Percentiles rank a stretch among this genome's conserved stretches.
Conservation (phyloP, 2,329 filamentous ascomycete genomes). For the Xylaria digitata region DNA sequence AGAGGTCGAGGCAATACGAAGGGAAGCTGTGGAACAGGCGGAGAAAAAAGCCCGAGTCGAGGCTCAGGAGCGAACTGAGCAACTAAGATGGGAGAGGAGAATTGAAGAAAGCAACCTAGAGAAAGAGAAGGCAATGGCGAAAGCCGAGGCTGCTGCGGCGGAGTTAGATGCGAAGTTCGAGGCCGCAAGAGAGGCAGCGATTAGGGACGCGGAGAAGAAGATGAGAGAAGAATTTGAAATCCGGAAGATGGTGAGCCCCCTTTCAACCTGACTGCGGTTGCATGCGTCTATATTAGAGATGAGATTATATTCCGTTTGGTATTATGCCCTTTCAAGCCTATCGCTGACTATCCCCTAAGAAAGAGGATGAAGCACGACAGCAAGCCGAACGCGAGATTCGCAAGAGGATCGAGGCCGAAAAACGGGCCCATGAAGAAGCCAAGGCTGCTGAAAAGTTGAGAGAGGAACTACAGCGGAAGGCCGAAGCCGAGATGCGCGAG, state of each 20-base stretch:
- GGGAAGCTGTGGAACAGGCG: slow-evolving; percentile 28
- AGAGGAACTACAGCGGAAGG: slow-evolving; percentile 20
- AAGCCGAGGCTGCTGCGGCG: slow-evolving; percentile 16
- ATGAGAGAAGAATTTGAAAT: slow-evolving; percentile 27
- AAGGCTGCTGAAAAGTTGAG: slow-evolving; percentile 12
- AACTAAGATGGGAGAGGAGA: slow-evolving; percentile 23
- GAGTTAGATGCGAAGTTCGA: slow-evolving; percentile 26
- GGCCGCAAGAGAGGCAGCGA: slow-evolving; percentile 13
- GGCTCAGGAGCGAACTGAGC: slow-evolving; percentile 23
- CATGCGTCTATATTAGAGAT: not conserved
- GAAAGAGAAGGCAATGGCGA: slow-evolving; percentile 21
- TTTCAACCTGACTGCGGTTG: not conserved
- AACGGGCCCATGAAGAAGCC: slow-evolving; percentile 23
- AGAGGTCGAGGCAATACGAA: slow-evolving; percentile 34
- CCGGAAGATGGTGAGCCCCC: slow-evolving; percentile 23
- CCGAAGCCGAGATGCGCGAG: slow-evolving; percentile 21
- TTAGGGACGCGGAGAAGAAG: slow-evolving; percentile 22
- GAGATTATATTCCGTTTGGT: not conserved
- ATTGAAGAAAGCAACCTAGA: slow-evolving; percentile 27
- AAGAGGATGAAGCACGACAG: slow-evolving; percentile 20
- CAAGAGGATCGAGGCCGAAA: slow-evolving; percentile 21
- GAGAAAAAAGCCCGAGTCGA: slow-evolving; percentile 33
- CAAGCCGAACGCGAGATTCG: slow-evolving; percentile 20
- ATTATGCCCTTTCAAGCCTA: not conserved
- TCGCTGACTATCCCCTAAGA: slow-evolving; percentile 21